A percentile compares a stretch with the other conserved stretches of the same genome.
Evolutionary conservation across 2,329 filamentous ascomycete genomes (phyloP).

Genomic region (Aplosporella prunicola): DNA sequence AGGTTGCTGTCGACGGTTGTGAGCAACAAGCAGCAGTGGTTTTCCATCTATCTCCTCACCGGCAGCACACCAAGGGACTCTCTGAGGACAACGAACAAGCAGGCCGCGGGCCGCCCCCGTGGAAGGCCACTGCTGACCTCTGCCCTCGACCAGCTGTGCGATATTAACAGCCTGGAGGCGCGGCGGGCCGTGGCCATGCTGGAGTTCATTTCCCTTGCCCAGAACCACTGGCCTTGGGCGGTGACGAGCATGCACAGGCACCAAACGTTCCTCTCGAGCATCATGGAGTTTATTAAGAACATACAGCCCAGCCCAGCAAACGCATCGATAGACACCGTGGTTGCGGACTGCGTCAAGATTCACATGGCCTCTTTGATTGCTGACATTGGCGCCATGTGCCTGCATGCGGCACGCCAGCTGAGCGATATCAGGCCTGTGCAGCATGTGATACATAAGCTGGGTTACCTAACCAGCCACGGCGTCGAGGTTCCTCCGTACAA

Average conservation of each 20-base stretch:
- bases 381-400: slow-evolving; percentile 81
- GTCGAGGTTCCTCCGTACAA: slow-evolving; percentile 78
- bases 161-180: slow-evolving; percentile 55
- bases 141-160: slow-evolving; percentile 61
- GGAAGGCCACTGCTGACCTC: slow-evolving; percentile 61
- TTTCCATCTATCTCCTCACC: slow-evolving; percentile 85
- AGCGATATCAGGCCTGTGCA: slow-evolving; percentile 60
- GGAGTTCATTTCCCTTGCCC: slow-evolving; percentile 77
- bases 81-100: slow-evolving; percentile 42
- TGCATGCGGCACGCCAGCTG: slow-evolving; percentile 75
- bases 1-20: slow-evolving; percentile 77
- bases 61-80: slow-evolving; percentile 75
- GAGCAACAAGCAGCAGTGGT: slow-evolving; percentile 87
- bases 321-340: slow-evolving; percentile 27
- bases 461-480: slow-evolving; percentile 71
- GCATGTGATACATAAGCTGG: slow-evolving; percentile 62
- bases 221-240: slow-evolving; percentile 94
- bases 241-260: slow-evolving; percentile 72
- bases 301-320: slow-evolving; percentile 47
- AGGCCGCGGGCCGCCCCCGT: slow-evolving; percentile 23
- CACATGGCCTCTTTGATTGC: slow-evolving; percentile 69
- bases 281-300: slow-evolving; percentile 60
- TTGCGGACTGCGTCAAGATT: slow-evolving; percentile 30
- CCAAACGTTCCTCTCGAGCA: slow-evolving; percentile 58
- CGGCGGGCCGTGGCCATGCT: slow-evolving; percentile 63